Conservation (phyloP, 257 asterid species). For the Solanum paucissectum region DNA sequence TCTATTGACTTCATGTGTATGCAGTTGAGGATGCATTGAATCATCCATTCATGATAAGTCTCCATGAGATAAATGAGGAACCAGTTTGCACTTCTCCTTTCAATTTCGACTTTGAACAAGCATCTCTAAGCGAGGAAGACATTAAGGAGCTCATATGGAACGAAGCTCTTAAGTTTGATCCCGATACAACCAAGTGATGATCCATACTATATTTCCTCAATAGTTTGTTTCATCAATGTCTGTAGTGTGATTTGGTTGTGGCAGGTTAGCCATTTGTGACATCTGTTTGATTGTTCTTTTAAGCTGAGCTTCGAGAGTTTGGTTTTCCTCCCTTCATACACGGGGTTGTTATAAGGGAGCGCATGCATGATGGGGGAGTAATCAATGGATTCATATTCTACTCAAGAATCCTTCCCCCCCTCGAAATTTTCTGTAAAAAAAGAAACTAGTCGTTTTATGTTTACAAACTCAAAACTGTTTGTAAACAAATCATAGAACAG, state of each 20-base stretch:
- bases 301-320: not conserved
- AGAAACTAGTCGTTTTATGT: not conserved
- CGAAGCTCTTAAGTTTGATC: constrained; percentile 65
- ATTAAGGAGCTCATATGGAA: constrained; percentile 80
- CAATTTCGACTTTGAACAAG: constrained; percentile 68
- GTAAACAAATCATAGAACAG: not conserved
- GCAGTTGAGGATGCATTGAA: constrained; percentile 65
- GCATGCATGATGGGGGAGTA: not conserved
- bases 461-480: not conserved
- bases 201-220: not conserved
- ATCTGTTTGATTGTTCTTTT: not conserved
- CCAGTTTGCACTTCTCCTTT: constrained; percentile 73
- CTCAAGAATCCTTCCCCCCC: not conserved
- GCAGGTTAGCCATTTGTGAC: not conserved
- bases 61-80: constrained; percentile 53
- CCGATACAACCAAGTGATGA: constrained; percentile 16
- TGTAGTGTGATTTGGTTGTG: not conserved
- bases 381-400: not conserved
- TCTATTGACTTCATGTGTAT: not conserved
- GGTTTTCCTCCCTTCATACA: not conserved
- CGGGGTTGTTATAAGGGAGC: not conserved
- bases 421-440: not conserved
- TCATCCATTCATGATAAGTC: constrained; percentile 59
- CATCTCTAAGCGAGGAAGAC: constrained; percentile 69
- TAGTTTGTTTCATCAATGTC: not conserved